phyloP scores from a whole-genome alignment of 805 yeast species.

The Cyberlindnera meyerae region DNA sequence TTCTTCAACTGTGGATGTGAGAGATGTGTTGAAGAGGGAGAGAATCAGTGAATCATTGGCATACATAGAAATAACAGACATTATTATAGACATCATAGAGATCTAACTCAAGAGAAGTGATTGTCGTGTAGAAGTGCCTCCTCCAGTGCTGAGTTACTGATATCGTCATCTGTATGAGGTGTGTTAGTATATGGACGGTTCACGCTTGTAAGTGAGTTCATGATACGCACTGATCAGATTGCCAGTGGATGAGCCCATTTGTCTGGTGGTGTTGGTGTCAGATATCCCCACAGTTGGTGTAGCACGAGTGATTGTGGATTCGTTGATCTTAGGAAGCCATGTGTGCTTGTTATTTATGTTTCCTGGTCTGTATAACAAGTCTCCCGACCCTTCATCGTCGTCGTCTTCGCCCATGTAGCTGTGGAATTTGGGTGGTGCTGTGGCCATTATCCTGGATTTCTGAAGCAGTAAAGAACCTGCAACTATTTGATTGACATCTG shows the following conservation, averaged over 20 bases:
- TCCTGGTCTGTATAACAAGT: background rate
- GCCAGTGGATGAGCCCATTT: too few relatives aligned
- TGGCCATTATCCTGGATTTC: conserved; percentile 22
- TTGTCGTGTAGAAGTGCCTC: conserved; percentile 36
- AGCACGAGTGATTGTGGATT: too few relatives aligned
- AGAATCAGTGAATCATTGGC: conserved; percentile 4
- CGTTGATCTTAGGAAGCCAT: too few relatives aligned
- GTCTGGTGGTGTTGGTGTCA: conserved; percentile 3
- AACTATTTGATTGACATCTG: background rate
- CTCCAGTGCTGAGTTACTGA: conserved; percentile 37
- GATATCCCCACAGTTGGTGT: background rate
- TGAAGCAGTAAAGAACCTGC: conserved; percentile 22
- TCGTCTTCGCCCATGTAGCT: conserved; percentile 19
- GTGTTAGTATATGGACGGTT: too few relatives aligned
- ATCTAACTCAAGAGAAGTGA: conserved; percentile 10
- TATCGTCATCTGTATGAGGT: conserved; percentile 25
- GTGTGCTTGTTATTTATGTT: background rate
- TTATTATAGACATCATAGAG: too few relatives aligned
- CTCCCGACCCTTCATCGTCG: conserved; percentile 8
- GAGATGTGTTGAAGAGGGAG: conserved; percentile 32
- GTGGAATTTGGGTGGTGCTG: conserved; percentile 15
- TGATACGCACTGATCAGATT: too few relatives aligned
- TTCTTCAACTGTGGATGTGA: conserved; percentile 53
- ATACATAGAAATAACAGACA: too few relatives aligned
- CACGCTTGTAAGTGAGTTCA: too few relatives aligned